phyloP scores from a whole-genome alignment of 371 early-diverging fungal genomes.

The Globomyces sp. region DNA sequence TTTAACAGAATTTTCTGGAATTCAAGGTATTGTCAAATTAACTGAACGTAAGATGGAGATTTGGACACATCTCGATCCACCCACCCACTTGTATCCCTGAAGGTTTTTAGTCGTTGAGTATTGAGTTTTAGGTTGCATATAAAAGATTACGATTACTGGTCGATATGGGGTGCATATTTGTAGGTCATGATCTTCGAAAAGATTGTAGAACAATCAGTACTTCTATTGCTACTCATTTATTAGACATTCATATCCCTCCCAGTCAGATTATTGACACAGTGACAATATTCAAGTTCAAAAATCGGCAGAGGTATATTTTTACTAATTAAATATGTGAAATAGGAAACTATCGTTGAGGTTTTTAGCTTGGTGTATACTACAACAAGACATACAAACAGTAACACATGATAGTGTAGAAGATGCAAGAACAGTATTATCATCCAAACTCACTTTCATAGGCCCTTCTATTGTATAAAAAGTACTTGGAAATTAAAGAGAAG shows the following conservation, averaged over 20 bases:
- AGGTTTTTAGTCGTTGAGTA: conserved; percentile 39
- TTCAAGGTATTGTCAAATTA: conserved; percentile 48
- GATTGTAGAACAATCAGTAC: conserved; percentile 81
- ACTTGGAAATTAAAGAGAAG: conserved; percentile 59
- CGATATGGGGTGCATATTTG: conserved; percentile 85
- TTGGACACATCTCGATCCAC: conserved; percentile 68
- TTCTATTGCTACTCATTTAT: no score
- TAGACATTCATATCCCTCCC: conserved; percentile 80
- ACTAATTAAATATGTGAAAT: not conserved
- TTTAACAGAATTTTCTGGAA: conserved; percentile 89
- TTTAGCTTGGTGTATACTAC: conserved; percentile 88
- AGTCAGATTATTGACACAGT: conserved; percentile 90
- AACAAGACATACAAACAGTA: conserved; percentile 78
- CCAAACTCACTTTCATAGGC: conserved; percentile 52
- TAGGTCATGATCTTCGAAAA: conserved; percentile 91
- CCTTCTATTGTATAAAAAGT: conserved; percentile 75
- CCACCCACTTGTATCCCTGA: conserved; percentile 80
- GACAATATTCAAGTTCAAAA: conserved; percentile 79
- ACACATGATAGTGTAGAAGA: conserved; percentile 94
- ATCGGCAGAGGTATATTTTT: conserved; percentile 60
- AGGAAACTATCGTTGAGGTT: conserved; percentile 86
- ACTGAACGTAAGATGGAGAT: conserved; percentile 58
- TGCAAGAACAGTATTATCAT: conserved; percentile 65
- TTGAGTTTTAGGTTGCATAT: conserved; percentile 55
- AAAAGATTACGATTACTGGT: conserved; percentile 82